Conservation (phyloP, 352 stramenopile species). For the Pythium grandisporangium region DNA sequence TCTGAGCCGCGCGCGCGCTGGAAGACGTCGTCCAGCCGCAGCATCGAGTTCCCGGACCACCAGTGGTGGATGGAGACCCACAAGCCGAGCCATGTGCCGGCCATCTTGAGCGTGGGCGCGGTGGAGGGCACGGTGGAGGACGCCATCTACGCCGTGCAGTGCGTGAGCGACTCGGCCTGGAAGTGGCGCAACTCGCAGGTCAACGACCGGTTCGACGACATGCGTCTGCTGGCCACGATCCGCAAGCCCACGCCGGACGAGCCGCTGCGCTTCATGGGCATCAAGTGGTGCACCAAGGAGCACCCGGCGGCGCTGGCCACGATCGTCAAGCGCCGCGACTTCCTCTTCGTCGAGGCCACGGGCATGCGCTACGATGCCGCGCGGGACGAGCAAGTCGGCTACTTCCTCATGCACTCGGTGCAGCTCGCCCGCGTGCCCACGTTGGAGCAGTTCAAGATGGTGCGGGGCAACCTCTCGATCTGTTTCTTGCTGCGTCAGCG, state of each 20-base stretch:
- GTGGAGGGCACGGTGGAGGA: slow-evolving; percentile 15
- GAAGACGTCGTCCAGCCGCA: slow-evolving; percentile 7
- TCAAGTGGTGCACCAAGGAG: slow-evolving; percentile 33
- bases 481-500: slow-evolving; percentile 31
- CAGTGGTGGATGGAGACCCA: slow-evolving; percentile 12
- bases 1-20: neutral
- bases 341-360: slow-evolving; percentile 33
- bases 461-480: slow-evolving; percentile 22
- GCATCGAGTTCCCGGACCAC: slow-evolving; percentile 4
- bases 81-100: slow-evolving; percentile 9
- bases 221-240: slow-evolving; percentile 19
- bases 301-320: slow-evolving; percentile 7
- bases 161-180: slow-evolving; percentile 15
- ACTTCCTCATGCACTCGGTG: slow-evolving; percentile 49
- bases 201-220: slow-evolving; percentile 18
- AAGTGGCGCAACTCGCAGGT: slow-evolving; percentile 14
- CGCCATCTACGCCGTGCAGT: slow-evolving; percentile 10
- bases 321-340: slow-evolving; percentile 40
- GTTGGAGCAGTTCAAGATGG: slow-evolving; percentile 18
- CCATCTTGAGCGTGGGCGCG: slow-evolving; percentile 8
- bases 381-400: slow-evolving; percentile 28
- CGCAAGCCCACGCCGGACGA: slow-evolving; percentile 11
- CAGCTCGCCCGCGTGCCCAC: slow-evolving; percentile 20
- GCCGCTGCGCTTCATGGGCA: slow-evolving; percentile 30
- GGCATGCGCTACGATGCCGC: slow-evolving; percentile 30